A percentile compares a stretch with the other conserved stretches of the same genome.
Conservation (phyloP, 495 filamentous ascomycete species). For the Aspergillus olivimuriae region DNA sequence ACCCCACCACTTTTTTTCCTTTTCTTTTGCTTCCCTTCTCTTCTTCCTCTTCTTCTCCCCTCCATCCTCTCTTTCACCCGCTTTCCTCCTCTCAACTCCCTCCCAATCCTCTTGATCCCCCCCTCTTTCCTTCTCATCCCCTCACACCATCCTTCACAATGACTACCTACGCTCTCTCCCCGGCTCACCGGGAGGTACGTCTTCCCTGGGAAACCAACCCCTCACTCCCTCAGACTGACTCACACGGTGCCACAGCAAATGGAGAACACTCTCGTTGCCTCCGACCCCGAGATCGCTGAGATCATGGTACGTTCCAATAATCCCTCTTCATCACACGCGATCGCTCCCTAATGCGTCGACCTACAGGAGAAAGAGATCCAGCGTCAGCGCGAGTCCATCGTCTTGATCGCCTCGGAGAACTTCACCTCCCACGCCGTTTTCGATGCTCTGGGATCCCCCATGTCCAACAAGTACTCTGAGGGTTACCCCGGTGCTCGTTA, state of each 20-base stretch:
- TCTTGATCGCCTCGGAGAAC: conserved; percentile 98
- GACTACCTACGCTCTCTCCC: conserved; percentile 75
- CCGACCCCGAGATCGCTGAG: conserved; percentile 83
- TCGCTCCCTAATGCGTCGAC: neutral
- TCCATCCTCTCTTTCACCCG: conserved; percentile 1
- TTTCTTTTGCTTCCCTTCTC: conserved; percentile 1
- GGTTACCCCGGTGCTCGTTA: conserved; percentile 97
- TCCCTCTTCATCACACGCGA: conserved; percentile 1
- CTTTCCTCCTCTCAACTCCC: conserved; percentile 4
- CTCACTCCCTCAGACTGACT: conserved; percentile 38
- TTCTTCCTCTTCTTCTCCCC: neutral
- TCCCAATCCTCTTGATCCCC: conserved; percentile 9
- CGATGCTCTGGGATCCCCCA: conserved; percentile 91
- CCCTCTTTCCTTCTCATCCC: conserved; percentile 10
- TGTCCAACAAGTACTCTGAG: conserved; percentile 99
- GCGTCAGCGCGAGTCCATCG: conserved; percentile 96
- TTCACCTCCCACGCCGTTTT: conserved; percentile 97
- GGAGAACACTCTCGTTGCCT: conserved; percentile 75
- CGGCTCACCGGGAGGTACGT: conserved; percentile 83
- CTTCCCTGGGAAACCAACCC: too few species aligned
- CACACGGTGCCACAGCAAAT: conserved; percentile 62
- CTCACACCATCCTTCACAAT: conserved; percentile 31
- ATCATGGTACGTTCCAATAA: conserved; percentile 83
- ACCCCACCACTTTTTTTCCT: conserved; percentile 1
- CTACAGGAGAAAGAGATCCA: conserved; percentile 83